A percentile compares a stretch with the other conserved stretches of the same genome.
Conservation (phyloP, 1,139 yeast species). For the Magnusiomyces sp. region DNA sequence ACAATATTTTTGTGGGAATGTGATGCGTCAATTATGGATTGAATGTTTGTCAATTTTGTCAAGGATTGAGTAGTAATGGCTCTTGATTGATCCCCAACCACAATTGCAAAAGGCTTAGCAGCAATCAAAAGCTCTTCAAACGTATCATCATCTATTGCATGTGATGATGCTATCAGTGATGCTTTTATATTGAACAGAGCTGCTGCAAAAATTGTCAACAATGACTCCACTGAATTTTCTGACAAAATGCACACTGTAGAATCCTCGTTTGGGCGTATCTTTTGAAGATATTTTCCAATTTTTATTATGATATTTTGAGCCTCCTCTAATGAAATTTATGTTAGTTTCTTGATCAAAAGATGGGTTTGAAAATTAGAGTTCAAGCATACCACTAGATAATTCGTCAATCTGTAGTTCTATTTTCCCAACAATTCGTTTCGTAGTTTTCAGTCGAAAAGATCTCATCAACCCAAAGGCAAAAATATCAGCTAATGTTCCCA, state of each 20-base stretch:
- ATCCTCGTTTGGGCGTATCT: background rate
- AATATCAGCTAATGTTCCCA: slow-evolving; percentile 51
- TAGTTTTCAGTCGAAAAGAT: slow-evolving; percentile 1
- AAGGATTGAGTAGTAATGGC: background rate
- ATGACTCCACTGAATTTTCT: background rate
- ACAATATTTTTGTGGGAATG: too few species aligned
- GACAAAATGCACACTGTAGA: background rate
- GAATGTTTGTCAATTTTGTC: background rate
- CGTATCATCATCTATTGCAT: background rate
- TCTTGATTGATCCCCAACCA: slow-evolving; percentile 3
- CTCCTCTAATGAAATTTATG: background rate
- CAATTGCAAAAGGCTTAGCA: slow-evolving; percentile 10
- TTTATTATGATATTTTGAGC: background rate
- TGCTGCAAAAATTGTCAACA: slow-evolving; percentile 6
- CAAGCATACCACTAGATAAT: background rate
- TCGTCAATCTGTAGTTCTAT: slow-evolving; percentile 3
- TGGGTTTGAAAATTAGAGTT: slow-evolving; percentile 5
- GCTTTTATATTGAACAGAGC: slow-evolving; percentile 9
- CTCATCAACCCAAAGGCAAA: slow-evolving; percentile 35
- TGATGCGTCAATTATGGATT: background rate
- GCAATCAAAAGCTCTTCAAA: slow-evolving; percentile 6
- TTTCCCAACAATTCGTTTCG: too few species aligned
- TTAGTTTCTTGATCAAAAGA: slow-evolving; percentile 4
- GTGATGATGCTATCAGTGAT: slow-evolving; percentile 3
- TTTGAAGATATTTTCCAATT: background rate